A percentile compares a stretch with the other conserved stretches of the same genome.
Conservation (phyloP, 1,284 basidiomycete species). For the Phylloporus sp. region DNA sequence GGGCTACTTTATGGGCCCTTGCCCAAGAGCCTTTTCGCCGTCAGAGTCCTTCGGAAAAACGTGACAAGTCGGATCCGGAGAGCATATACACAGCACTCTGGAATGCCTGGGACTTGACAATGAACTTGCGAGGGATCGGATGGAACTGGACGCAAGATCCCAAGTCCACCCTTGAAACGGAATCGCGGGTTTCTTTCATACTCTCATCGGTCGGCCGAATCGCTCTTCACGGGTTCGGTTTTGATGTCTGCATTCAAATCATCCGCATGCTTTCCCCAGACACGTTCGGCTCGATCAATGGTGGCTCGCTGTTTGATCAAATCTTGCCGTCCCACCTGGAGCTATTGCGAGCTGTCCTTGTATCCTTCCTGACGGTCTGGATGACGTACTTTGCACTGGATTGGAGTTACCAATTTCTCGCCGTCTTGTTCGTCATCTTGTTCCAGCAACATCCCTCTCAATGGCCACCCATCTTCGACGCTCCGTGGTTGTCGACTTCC, state of each 20-base stretch:
- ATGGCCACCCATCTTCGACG: constrained; percentile 49
- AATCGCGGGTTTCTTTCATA: no score
- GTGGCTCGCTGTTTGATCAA: constrained; percentile 53
- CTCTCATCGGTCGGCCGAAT: neutral
- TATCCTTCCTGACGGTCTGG: constrained; percentile 47
- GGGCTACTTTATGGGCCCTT: constrained; percentile 21
- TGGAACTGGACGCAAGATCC: constrained; percentile 26
- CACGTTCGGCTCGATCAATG: constrained; percentile 21
- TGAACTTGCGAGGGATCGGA: constrained; percentile 4
- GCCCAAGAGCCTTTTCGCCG: constrained; percentile 20
- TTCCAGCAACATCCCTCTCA: constrained; percentile 37
- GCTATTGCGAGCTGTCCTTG: constrained; percentile 36
- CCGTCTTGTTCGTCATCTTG: constrained; percentile 17
- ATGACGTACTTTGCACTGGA: constrained; percentile 40
- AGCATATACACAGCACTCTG: constrained; percentile 18
- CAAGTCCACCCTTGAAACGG: neutral
- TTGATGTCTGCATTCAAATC: constrained; percentile 20
- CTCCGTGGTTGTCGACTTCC: constrained; percentile 45
- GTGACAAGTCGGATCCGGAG: neutral
- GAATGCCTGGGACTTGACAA: constrained; percentile 31
- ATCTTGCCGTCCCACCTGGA: constrained; percentile 44
- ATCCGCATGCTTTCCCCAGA: constrained; percentile 21
- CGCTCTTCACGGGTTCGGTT: constrained; percentile 13
- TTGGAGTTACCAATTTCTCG: neutral
- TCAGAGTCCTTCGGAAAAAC: neutral